Conservation (phyloP, 805 yeast species). For the Scheffersomyces ergatensis region DNA sequence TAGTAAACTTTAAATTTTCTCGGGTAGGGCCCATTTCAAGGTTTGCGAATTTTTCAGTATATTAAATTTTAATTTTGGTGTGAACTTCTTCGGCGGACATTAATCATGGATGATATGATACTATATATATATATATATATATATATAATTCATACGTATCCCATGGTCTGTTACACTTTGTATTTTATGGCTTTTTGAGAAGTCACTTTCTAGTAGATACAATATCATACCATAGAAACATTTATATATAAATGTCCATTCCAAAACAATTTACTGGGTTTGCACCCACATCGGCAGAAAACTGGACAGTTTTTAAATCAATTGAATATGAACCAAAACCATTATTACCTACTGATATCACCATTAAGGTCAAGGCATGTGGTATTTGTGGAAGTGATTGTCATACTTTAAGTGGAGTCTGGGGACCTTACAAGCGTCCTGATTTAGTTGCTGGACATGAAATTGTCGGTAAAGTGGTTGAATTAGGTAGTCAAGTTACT, state of each 20-base stretch:
- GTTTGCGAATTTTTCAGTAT: no score
- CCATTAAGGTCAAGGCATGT: constrained; percentile 55
- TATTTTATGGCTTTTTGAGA: no score
- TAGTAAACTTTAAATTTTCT: no score
- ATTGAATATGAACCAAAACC: constrained; percentile 21
- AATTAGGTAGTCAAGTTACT: constrained; percentile 56
- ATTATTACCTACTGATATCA: constrained; percentile 41
- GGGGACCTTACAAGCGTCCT: constrained; percentile 40
- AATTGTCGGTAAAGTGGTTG: constrained; percentile 57
- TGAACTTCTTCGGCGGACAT: no score
- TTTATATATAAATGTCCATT: background rate
- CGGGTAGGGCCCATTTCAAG: no score
- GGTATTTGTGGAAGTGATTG: constrained; percentile 67
- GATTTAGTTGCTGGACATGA: constrained; percentile 60
- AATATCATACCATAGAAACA: no score
- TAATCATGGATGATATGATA: no score
- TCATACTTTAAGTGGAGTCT: constrained; percentile 50
- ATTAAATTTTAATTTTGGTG: no score
- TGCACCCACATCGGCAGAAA: background rate
- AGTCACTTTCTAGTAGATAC: no score
- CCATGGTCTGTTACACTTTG: no score
- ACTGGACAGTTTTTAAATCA: constrained; percentile 1
- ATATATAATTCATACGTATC: no score
- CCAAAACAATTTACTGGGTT: constrained; percentile 2
- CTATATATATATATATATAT: no score